Evolutionary conservation across 2,329 filamentous ascomycete species (phyloP), one percentile per base, ranked within the genome.

Genomic region (Aspergillus tanneri): DNA sequence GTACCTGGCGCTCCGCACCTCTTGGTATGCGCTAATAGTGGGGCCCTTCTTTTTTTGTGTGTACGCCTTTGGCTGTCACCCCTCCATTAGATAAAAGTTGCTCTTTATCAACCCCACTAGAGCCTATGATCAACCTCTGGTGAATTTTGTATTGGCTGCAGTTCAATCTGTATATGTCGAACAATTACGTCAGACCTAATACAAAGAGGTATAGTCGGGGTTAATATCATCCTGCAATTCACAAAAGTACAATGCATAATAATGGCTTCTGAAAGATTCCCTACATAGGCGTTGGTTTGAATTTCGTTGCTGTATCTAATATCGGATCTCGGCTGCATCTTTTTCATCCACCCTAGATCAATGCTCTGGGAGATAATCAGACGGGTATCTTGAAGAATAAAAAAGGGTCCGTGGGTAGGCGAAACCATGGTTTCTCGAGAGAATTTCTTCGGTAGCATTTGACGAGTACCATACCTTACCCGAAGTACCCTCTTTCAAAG

Each of bases 211-310:
- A 5, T 9, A 19, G 16, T 18, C 12, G 30, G 30, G 30, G 30
- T 34, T 18, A 18, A 34, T n/a, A 8, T 7, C 6, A 9, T 5
- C 14, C 30, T 34, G 30, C 30, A 34, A 34, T 18, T 18, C 30
- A 18, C 30, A 34, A 34, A 34, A 34, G 30, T 34, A 34, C 30
- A 34, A 34, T 34, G 30, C 30, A 34, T n/a, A n/a, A n/a, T n/a
- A n/a, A n/a, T n/a, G n/a, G n/a, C n/a, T n/a, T n/a, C n/a, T n/a
- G n/a, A n/a, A n/a, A n/a, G n/a, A n/a, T n/a, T n/a, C n/a, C n/a
- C n/a, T n/a, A n/a, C n/a, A n/a, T n/a, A n/a, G n/a, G n/a, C n/a
- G n/a, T n/a, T n/a, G n/a, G n/a, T n/a, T n/a, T n/a, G 30, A 34
- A 18, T 34, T 34, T 18, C 30, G 9, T 34, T 34, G 11, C 30